Evolutionary conservation across 2,329 filamentous ascomycete species (phyloP).

Genomic region (Calcarisporium arbuscula): DNA sequence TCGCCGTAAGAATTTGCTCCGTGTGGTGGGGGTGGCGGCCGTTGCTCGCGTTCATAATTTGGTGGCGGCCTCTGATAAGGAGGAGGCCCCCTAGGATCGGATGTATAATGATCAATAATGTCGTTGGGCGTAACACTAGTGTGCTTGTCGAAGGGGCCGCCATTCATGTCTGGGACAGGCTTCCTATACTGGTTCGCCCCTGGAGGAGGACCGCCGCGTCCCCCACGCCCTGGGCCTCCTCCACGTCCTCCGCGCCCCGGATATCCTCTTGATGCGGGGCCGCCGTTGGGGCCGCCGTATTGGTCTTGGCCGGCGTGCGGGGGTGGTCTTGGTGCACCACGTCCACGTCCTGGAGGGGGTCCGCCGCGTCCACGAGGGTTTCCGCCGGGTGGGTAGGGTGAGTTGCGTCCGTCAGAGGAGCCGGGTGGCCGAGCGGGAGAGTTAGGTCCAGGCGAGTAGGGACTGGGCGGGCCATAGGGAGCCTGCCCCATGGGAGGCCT

Average conservation of each 20-base stretch:
- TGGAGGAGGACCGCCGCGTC: slow-evolving; percentile 17
- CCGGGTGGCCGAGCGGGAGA: slow-evolving; percentile 19
- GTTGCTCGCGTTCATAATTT: slow-evolving; percentile 15
- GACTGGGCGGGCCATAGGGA: slow-evolving; percentile 31
- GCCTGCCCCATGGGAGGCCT: slow-evolving; percentile 28
- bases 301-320: slow-evolving; percentile 11
- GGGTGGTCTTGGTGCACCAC: slow-evolving; percentile 10
- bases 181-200: slow-evolving; percentile 21
- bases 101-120: slow-evolving; percentile 33
- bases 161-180: slow-evolving; percentile 19
- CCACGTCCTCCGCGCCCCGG: slow-evolving; percentile 19
- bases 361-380: slow-evolving; percentile 4
- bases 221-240: slow-evolving; percentile 17
- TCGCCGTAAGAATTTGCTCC: slow-evolving; percentile 16
- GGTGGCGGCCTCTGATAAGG: slow-evolving; percentile 10
- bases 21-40: slow-evolving; percentile 13
- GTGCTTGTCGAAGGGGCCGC: slow-evolving; percentile 16
- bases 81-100: slow-evolving; percentile 16
- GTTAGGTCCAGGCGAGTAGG: slow-evolving; percentile 24
- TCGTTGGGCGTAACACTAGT: slow-evolving; percentile 27
- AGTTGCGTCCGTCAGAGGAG: slow-evolving; percentile 25
- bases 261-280: slow-evolving; percentile 15
- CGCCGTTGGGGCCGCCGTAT: neutral
- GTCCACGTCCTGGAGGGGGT: slow-evolving; percentile 5
- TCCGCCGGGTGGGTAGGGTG: slow-evolving; percentile 20